Percentiles rank a stretch among this genome's conserved stretches.
phyloP scores from a whole-genome alignment of 2,329 filamentous ascomycete species.

The Aspergillus sp. region DNA sequence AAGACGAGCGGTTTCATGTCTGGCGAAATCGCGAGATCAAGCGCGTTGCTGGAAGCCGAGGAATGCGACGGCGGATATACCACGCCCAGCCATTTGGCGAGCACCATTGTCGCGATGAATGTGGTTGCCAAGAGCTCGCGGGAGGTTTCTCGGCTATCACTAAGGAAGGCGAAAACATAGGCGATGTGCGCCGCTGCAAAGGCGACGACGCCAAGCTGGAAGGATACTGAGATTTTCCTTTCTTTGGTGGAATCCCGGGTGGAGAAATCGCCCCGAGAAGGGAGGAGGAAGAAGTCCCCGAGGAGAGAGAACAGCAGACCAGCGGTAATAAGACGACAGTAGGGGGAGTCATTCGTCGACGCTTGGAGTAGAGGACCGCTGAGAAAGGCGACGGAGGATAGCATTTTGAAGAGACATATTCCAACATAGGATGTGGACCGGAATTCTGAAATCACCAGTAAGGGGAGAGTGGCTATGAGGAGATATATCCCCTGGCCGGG shows the following conservation, averaged over 20 bases:
- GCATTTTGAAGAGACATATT: constrained; percentile 26
- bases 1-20: constrained; percentile 26
- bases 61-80: constrained; percentile 19
- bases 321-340: constrained; percentile 18
- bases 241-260: constrained; percentile 1
- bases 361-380: constrained; percentile 19
- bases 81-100: constrained; percentile 24
- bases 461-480: constrained; percentile 22
- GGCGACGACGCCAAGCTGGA: constrained; percentile 26
- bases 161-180: constrained; percentile 27
- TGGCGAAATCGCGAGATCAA: constrained; percentile 19
- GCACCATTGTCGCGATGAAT: constrained; percentile 16
- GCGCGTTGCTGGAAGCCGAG: constrained; percentile 16
- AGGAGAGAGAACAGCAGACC: constrained; percentile 23
- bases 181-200: constrained; percentile 29
- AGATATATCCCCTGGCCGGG: constrained; percentile 15
- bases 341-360: constrained; percentile 17
- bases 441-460: constrained; percentile 24
- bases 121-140: constrained; percentile 14
- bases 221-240: constrained; percentile 20
- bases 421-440: constrained; percentile 21
- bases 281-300: constrained; percentile 26
- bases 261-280: constrained; percentile 22
- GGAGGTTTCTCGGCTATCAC: constrained; percentile 10
- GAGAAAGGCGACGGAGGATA: constrained; percentile 27